Evolutionary conservation across 345 rosid species (phyloP).

Genomic region (Pugionium cornutum): DNA sequence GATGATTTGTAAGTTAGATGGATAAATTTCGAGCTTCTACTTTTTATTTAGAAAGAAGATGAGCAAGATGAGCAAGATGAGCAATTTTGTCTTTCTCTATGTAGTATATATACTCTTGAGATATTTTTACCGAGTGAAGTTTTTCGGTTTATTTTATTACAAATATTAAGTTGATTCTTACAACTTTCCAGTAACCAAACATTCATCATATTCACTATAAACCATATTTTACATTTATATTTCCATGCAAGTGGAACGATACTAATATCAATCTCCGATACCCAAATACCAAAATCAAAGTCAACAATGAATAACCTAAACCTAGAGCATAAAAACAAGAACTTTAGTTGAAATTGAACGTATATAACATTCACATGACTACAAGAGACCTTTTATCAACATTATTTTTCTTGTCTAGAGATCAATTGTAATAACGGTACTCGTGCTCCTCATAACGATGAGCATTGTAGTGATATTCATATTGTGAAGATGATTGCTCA

Average conservation of each 20-base stretch:
- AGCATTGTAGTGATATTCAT: slow-evolving; percentile 39
- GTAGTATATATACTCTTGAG: too few species aligned
- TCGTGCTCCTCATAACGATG: slow-evolving; percentile 49
- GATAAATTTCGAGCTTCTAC: too few species aligned
- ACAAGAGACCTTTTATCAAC: slow-evolving; percentile 3
- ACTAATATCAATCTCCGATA: slow-evolving; percentile 22
- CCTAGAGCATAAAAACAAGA: slow-evolving; percentile 11
- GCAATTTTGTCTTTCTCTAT: too few species aligned
- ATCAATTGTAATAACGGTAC: slow-evolving; percentile 35
- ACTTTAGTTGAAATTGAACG: neutral
- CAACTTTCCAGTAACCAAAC: too few species aligned
- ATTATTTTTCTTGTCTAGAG: neutral
- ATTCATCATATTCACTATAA: too few species aligned
- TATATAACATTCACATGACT: neutral
- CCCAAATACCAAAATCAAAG: neutral
- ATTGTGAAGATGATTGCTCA: slow-evolving; percentile 24
- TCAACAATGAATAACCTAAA: neutral
- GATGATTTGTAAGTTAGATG: too few species aligned
- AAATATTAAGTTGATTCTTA: too few species aligned
- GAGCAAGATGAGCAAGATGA: too few species aligned
- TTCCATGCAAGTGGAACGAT: slow-evolving; percentile 6
- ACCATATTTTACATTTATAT: too few species aligned
- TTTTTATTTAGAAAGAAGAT: too few species aligned
- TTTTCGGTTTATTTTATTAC: too few species aligned
- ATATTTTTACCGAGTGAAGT: too few species aligned